A percentile compares a stretch with the other conserved stretches of the same genome.
phyloP scores from a whole-genome alignment of 2,329 filamentous ascomycete species.

The Cercospora sp. region DNA sequence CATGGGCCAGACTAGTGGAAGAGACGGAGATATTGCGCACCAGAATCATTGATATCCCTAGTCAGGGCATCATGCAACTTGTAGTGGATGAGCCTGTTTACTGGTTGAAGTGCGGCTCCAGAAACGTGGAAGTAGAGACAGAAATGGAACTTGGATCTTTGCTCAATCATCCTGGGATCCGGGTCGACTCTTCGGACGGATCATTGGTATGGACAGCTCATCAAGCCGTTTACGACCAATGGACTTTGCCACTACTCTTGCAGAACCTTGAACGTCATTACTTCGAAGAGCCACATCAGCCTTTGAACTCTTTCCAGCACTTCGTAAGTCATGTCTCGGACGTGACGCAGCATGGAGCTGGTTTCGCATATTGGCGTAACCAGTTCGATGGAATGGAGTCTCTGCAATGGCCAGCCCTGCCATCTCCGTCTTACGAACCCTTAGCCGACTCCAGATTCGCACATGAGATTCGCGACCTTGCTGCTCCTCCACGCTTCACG shows the following conservation, averaged over 20 bases:
- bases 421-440: conserved; percentile 27
- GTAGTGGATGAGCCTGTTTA: conserved; percentile 3
- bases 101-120: not conserved
- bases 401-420: conserved; percentile 39
- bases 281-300: not conserved
- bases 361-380: not conserved
- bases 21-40: conserved; percentile 43
- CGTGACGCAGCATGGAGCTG: not conserved
- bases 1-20: conserved; percentile 40
- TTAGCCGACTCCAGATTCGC: conserved; percentile 31
- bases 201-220: conserved; percentile 29
- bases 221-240: conserved; percentile 44
- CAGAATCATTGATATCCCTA: conserved; percentile 23
- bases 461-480: conserved; percentile 19
- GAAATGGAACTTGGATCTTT: not conserved
- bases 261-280: conserved; percentile 29
- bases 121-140: not conserved
- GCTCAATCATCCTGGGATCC: not conserved
- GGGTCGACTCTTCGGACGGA: not conserved
- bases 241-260: conserved; percentile 41
- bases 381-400: conserved; percentile 33
- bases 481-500: conserved; percentile 11
- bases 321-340: not conserved
- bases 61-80: conserved; percentile 22
- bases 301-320: not conserved